phyloP scores from a whole-genome alignment of 768 basidiomycete species.

The Termitomyces sp. region DNA sequence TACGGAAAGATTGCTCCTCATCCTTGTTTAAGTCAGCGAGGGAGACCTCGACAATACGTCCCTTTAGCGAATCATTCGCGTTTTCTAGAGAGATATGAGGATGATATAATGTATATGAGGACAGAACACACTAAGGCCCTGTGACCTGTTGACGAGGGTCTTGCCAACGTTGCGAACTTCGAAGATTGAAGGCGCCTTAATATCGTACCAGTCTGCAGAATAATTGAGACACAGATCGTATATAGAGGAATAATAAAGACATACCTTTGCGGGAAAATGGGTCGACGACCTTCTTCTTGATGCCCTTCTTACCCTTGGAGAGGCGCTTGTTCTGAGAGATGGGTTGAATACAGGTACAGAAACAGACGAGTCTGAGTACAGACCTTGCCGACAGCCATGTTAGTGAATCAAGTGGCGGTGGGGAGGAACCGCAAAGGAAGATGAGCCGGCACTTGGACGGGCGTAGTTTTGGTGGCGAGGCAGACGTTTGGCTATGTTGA shows the following conservation, averaged over 20 bases:
- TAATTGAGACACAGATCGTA: neutral
- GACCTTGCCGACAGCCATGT: constrained; percentile 90
- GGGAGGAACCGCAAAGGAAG: constrained; percentile 33
- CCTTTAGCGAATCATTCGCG: constrained; percentile 96
- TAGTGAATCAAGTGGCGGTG: constrained; percentile 36
- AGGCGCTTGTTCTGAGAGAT: constrained; percentile 85
- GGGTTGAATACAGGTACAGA: neutral
- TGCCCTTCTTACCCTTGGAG: constrained; percentile 97
- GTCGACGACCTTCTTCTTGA: constrained; percentile 99
- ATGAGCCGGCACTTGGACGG: constrained; percentile 43
- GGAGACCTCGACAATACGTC: constrained; percentile 93
- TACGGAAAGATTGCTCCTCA: constrained; percentile 98
- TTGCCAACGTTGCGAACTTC: constrained; percentile 96
- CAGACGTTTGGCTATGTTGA: constrained; percentile 25
- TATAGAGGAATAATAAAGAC: constrained; percentile 2
- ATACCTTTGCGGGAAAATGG: constrained; percentile 98
- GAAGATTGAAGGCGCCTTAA: constrained; percentile 98
- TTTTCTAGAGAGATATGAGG: constrained; percentile 60
- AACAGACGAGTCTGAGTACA: constrained; percentile 15
- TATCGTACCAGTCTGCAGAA: constrained; percentile 93
- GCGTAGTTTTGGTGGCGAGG: constrained; percentile 35
- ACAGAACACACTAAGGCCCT: constrained; percentile 84
- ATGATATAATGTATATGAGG: neutral
- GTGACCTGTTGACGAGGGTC: constrained; percentile 96
- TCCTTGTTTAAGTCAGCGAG: constrained; percentile 99